phyloP scores from a whole-genome alignment of 257 asterid genomes.

The Solanum clarkiae region DNA sequence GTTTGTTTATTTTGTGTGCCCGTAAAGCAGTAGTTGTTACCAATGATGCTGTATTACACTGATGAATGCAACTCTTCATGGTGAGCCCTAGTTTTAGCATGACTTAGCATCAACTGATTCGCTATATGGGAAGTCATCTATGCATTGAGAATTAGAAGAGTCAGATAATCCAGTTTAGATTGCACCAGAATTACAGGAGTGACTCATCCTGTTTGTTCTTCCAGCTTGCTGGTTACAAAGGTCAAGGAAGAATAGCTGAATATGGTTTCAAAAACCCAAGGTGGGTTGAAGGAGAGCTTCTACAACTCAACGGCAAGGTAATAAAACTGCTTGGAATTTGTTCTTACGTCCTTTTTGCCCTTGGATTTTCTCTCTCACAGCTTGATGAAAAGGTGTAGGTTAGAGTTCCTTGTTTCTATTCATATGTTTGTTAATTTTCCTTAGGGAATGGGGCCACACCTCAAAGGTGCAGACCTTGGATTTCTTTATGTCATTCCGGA shows the following conservation, averaged over 20 bases:
- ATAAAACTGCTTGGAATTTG: not conserved
- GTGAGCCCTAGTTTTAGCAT: not conserved
- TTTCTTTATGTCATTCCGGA: conserved; percentile 82
- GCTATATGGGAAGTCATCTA: not conserved
- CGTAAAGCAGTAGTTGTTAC: not conserved
- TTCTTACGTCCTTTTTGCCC: not conserved
- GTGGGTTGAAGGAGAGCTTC: conserved; percentile 96
- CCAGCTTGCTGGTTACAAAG: conserved; percentile 76
- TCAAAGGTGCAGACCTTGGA: conserved; percentile 91
- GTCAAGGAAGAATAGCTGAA: conserved; percentile 92
- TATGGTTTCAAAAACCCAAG: conserved; percentile 70
- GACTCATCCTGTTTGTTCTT: conserved; percentile 3
- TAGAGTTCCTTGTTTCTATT: not conserved
- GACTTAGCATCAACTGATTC: not conserved
- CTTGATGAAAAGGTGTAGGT: not conserved
- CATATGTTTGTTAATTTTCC: not conserved
- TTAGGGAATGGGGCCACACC: conserved; percentile 75
- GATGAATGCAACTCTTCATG: not conserved
- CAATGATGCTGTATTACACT: not conserved
- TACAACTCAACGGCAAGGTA: conserved; percentile 91
- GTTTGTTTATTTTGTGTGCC: not conserved
- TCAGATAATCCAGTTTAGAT: not conserved
- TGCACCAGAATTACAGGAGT: not conserved
- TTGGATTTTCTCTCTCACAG: not conserved
- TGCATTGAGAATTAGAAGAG: not conserved